Conservation (phyloP, 352 stramenopile species). For the Pythium phragmiticola region DNA sequence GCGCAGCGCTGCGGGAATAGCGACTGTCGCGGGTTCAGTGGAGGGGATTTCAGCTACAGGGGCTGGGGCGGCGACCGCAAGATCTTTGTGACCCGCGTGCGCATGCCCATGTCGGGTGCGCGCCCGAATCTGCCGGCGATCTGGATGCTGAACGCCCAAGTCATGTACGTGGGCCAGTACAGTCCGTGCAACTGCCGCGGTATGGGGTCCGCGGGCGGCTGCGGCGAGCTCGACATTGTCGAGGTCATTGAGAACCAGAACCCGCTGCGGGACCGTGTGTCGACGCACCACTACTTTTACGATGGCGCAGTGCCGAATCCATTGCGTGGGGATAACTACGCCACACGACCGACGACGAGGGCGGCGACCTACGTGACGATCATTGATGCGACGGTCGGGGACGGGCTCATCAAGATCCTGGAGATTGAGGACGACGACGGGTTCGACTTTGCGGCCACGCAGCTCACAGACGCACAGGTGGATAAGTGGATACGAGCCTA, state of each 20-base stretch:
- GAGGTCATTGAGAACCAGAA: constrained; percentile 60
- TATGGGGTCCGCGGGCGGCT: constrained; percentile 47
- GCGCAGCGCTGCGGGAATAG: constrained; percentile 31
- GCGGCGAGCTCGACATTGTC: constrained; percentile 64
- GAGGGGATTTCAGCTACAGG: constrained; percentile 43
- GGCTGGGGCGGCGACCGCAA: constrained; percentile 64
- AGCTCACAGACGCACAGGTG: constrained; percentile 14
- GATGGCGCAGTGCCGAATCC: constrained; percentile 36
- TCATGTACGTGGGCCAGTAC: constrained; percentile 55
- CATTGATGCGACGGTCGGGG: constrained; percentile 41
- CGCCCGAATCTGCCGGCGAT: constrained; percentile 44
- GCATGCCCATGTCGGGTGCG: constrained; percentile 38
- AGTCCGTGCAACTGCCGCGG: constrained; percentile 62
- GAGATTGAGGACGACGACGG: constrained; percentile 34
- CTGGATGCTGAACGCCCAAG: constrained; percentile 65
- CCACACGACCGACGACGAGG: constrained; percentile 28
- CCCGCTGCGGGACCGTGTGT: constrained; percentile 30
- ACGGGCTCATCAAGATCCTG: constrained; percentile 61
- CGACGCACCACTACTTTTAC: constrained; percentile 72
- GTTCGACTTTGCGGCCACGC: constrained; percentile 43
- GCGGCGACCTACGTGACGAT: constrained; percentile 59
- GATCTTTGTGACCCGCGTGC: constrained; percentile 65
- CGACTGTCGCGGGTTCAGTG: constrained; percentile 38
- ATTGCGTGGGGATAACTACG: constrained; percentile 47
- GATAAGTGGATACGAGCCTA: constrained; percentile 21